Percentiles rank a stretch among this genome's conserved stretches.
These are phyloP conservation scores for Colletotrichum destructivum DNA, from an alignment of 2,329 filamentous ascomycete species.

Conservation along the genomic window DNA sequence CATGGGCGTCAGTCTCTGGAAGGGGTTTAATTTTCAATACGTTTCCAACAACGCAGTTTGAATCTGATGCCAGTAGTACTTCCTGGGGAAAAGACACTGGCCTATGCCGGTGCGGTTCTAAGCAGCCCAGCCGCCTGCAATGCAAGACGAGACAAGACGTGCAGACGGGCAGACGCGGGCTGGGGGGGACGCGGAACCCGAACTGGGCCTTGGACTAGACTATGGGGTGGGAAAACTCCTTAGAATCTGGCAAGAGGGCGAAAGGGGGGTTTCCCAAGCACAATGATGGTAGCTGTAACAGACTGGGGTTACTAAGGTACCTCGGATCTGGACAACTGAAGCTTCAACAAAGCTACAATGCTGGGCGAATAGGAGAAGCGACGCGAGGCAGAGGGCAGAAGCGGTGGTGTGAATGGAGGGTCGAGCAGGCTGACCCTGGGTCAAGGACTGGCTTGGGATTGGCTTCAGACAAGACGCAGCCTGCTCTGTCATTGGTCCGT, in stretches of 20 bases:
- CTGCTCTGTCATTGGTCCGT: conserved; percentile 13
- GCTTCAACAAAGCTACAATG: conserved; percentile 6
- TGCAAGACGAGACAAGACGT: conserved; percentile 19
- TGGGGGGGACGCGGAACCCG: conserved; percentile 5
- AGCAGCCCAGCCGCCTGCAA: neutral
- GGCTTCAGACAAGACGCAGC: neutral
- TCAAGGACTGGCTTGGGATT: conserved; percentile 1
- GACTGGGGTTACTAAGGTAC: conserved; percentile 14
- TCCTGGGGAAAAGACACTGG: neutral
- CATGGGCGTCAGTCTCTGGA: neutral
- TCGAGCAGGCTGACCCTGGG: conserved; percentile 8
- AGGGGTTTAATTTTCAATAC: neutral
- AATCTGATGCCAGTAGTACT: no score
- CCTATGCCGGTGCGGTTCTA: no score
- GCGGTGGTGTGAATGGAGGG: neutral
- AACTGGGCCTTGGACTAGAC: conserved; percentile 3
- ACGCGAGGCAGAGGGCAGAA: conserved; percentile 8
- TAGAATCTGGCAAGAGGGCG: conserved; percentile 34
- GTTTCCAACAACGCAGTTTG: no score
- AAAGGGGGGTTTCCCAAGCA: conserved; percentile 28
- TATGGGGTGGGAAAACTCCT: neutral
- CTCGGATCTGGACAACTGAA: conserved; percentile 2
- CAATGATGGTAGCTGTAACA: conserved; percentile 35
- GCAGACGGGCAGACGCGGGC: conserved; percentile 6
- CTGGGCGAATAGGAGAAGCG: conserved; percentile 1